A percentile compares a stretch with the other conserved stretches of the same genome.
Conservation (phyloP, 768 basidiomycete genomes). For the Agaricus sinodeliciosus region DNA sequence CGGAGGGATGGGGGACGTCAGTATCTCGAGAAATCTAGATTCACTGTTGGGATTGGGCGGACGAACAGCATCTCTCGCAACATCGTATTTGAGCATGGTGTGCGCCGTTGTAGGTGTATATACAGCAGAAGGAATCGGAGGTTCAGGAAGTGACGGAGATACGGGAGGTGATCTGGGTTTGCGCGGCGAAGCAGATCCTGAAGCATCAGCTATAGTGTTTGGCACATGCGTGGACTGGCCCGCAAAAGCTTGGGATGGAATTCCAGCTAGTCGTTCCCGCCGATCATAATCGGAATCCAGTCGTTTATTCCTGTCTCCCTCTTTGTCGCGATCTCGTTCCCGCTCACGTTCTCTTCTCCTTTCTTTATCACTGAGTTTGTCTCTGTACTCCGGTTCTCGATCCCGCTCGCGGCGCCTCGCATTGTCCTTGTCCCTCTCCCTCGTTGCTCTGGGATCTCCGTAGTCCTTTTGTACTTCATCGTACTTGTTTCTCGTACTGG, state of each 20-base stretch:
- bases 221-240: not conserved
- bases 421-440: conserved; percentile 14
- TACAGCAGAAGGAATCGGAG: not conserved
- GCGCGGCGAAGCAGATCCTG: not conserved
- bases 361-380: conserved; percentile 13
- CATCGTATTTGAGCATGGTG: not conserved
- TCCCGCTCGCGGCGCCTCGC: conserved; percentile 18
- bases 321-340: conserved; percentile 14
- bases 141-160: not conserved
- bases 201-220: not conserved
- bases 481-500: conserved; percentile 5
- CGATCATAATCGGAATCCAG: conserved; percentile 9
- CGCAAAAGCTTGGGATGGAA: not conserved
- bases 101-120: not conserved
- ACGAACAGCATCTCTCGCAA: not conserved
- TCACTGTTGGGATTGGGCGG: conserved; percentile 5
- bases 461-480: conserved; percentile 13
- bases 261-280: not conserved
- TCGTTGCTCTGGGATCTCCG: conserved; percentile 12
- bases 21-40: conserved; percentile 7
- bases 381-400: conserved; percentile 11
- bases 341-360: conserved; percentile 6
- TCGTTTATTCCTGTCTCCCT: conserved; percentile 8
- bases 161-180: not conserved
- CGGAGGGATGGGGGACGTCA: conserved; percentile 4